Conservation (phyloP, 192 early-diverging fungal species). For the Mortierella claussenii region DNA sequence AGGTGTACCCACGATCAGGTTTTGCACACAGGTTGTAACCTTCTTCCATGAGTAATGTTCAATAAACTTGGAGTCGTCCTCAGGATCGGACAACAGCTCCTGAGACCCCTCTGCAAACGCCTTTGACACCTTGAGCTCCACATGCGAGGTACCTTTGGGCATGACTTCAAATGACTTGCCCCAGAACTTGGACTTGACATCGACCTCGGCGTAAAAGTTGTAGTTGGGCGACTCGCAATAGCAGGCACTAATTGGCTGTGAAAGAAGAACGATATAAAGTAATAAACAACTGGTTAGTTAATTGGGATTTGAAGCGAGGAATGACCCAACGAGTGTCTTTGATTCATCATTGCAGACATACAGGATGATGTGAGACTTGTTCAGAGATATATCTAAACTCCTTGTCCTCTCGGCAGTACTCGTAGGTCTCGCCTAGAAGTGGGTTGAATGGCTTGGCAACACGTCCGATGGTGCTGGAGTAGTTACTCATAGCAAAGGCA, state of each 20-base stretch:
- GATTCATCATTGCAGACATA: conserved; percentile 38
- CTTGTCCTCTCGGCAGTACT: conserved; percentile 83
- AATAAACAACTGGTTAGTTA: not conserved
- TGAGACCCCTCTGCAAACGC: conserved; percentile 48
- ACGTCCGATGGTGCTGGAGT: conserved; percentile 81
- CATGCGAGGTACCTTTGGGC: conserved; percentile 85
- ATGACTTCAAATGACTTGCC: conserved; percentile 85
- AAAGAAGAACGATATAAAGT: not conserved
- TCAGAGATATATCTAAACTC: conserved; percentile 85
- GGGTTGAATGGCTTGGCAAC: conserved; percentile 94
- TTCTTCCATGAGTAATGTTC: conserved; percentile 93
- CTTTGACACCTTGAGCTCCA: conserved; percentile 76
- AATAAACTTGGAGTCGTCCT: conserved; percentile 63
- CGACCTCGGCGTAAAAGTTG: conserved; percentile 86
- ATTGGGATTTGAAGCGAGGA: too few relatives aligned
- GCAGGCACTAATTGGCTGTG: conserved; percentile 84
- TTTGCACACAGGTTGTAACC: conserved; percentile 86
- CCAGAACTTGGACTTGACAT: conserved; percentile 89
- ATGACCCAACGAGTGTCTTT: too few relatives aligned
- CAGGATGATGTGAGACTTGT: conserved; percentile 91
- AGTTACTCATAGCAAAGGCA: conserved; percentile 91
- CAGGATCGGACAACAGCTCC: conserved; percentile 51
- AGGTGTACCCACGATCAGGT: conserved; percentile 85
- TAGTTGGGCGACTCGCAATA: conserved; percentile 86
- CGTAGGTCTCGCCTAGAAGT: conserved; percentile 89